Conservation (phyloP, 2,329 filamentous ascomycete species). For the Monosporascus sp. region DNA sequence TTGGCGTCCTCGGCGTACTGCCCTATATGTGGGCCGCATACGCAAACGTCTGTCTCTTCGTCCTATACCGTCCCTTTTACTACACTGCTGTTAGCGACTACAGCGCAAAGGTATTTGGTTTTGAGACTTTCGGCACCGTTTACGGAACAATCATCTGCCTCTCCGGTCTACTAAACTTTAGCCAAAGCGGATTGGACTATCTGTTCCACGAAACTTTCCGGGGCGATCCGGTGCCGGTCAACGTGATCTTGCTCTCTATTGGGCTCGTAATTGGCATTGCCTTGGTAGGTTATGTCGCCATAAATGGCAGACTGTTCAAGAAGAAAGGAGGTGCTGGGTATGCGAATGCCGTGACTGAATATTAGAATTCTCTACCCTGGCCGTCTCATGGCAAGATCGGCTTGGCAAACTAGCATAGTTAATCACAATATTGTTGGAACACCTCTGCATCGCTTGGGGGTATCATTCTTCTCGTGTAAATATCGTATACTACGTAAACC, state of each 20-base stretch:
- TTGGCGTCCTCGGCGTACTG: conserved; percentile 72
- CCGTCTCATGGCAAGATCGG: too few species aligned
- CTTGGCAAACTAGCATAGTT: too few species aligned
- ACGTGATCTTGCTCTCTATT: conserved; percentile 57
- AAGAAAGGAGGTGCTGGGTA: conserved; percentile 15
- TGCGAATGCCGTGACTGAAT: conserved; percentile 8
- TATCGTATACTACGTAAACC: too few species aligned
- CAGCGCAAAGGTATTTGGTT: conserved; percentile 85
- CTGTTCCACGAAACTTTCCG: conserved; percentile 68
- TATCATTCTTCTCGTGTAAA: too few species aligned
- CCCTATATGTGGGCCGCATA: conserved; percentile 67
- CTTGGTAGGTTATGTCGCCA: conserved; percentile 61
- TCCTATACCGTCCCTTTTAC: conserved; percentile 81
- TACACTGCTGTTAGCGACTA: conserved; percentile 91
- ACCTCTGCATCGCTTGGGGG: too few species aligned
- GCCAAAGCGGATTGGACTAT: conserved; percentile 73
- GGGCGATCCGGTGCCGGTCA: conserved; percentile 72
- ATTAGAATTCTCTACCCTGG: conserved; percentile 3
- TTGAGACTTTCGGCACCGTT: conserved; percentile 88
- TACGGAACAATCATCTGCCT: conserved; percentile 87
- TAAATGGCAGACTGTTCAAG: conserved; percentile 27
- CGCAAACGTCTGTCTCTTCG: conserved; percentile 70
- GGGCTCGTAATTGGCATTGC: conserved; percentile 59
- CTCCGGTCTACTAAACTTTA: conserved; percentile 78
- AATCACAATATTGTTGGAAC: too few species aligned